Conservation (phyloP, 169 alveolate genomes). For the Besnoitia besnoiti region DNA sequence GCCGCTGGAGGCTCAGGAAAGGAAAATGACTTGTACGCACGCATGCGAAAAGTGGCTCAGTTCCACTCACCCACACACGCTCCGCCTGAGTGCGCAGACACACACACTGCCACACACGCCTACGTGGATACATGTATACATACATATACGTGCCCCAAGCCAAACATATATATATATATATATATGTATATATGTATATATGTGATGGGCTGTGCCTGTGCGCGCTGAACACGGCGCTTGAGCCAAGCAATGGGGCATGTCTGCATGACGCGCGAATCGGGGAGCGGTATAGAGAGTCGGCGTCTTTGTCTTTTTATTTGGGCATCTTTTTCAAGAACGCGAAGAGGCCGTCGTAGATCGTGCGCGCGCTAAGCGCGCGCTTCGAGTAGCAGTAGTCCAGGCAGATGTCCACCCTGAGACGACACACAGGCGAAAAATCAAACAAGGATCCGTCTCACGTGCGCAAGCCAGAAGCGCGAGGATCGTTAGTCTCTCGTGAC, state of each 20-base stretch:
- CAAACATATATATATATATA: not conserved
- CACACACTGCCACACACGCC: too few relatives aligned
- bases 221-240: not conserved
- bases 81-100: too few relatives aligned
- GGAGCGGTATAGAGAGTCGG: not conserved
- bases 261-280: not conserved
- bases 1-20: too few relatives aligned
- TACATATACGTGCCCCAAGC: not conserved
- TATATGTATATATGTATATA: too few relatives aligned
- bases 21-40: too few relatives aligned
- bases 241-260: not conserved
- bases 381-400: slow-evolving; percentile 39
- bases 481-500: too few relatives aligned
- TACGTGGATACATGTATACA: not conserved
- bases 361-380: not conserved
- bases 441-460: not conserved
- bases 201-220: not conserved
- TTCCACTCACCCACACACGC: too few relatives aligned
- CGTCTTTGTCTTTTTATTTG: not conserved
- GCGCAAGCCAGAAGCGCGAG: too few relatives aligned
- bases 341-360: slow-evolving; percentile 27
- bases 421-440: not conserved
- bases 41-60: too few relatives aligned
- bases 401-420: slow-evolving; percentile 7
- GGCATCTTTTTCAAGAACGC: slow-evolving; percentile 13